A percentile compares a stretch with the other conserved stretches of the same genome.
These are phyloP conservation scores for Tetrahymena elliotti DNA, from an alignment of 73 alveolate species.

Conservation along the genomic window DNA sequence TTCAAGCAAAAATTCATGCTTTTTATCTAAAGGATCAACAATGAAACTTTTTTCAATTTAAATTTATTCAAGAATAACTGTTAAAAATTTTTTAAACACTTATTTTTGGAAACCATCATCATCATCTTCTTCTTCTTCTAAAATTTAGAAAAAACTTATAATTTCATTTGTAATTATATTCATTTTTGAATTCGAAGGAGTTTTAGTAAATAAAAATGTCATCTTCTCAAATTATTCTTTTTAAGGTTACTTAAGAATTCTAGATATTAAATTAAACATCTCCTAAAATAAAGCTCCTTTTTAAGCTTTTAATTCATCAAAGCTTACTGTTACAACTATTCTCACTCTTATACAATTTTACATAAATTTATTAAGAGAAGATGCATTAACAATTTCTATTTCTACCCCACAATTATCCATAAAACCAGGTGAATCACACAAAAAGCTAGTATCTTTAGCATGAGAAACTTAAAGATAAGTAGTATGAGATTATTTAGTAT, in stretches of 20 bases:
- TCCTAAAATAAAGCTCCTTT: not conserved
- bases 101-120: too few species aligned
- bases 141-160: too few species aligned
- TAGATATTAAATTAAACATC: not conserved
- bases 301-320: not conserved
- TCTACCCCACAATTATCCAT: not conserved
- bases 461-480: not conserved
- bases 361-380: not conserved
- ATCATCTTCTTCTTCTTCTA: too few species aligned
- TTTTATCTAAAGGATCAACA: too few species aligned
- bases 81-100: too few species aligned
- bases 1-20: too few species aligned
- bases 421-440: not conserved
- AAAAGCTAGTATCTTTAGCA: not conserved
- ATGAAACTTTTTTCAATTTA: too few species aligned
- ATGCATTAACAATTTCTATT: not conserved
- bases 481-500: not conserved
- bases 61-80: too few species aligned
- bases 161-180: not conserved
- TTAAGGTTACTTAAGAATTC: not conserved
- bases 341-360: not conserved
- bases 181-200: not conserved
- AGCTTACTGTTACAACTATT: not conserved
- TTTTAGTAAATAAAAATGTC: not conserved
- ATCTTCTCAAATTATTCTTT: not conserved